These are phyloP conservation scores for Lactifluus piperatus DNA, from an alignment of 768 basidiomycete species.

Conservation along the genomic window DNA sequence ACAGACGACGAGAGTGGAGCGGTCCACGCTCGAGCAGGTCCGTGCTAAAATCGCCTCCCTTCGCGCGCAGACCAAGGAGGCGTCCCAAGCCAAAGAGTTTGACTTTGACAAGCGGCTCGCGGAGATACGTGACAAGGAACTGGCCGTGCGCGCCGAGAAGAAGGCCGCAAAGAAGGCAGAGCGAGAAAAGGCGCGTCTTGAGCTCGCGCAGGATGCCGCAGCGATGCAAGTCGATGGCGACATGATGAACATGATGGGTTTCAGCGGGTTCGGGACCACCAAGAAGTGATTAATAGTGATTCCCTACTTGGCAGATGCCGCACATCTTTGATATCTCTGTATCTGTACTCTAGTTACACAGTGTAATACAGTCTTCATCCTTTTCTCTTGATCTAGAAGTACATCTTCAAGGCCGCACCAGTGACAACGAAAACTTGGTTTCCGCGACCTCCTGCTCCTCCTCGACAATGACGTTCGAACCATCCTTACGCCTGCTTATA, in stretches of 20 bases:
- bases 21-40: conserved; percentile 90
- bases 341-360: conserved; percentile 26
- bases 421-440: conserved; percentile 61
- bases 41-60: conserved; percentile 81
- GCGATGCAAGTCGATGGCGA: conserved; percentile 39
- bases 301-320: background rate
- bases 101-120: conserved; percentile 89
- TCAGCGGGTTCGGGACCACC: conserved; percentile 80
- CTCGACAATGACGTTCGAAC: conserved; percentile 51
- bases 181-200: conserved; percentile 61
- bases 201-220: conserved; percentile 44
- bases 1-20: conserved; percentile 87
- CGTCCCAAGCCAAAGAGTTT: conserved; percentile 77
- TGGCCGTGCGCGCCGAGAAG: conserved; percentile 55
- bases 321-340: conserved; percentile 19
- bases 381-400: background rate
- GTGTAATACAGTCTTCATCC: conserved; percentile 25
- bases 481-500: conserved; percentile 42
- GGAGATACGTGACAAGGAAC: conserved; percentile 71
- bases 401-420: conserved; percentile 42
- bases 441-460: conserved; percentile 86
- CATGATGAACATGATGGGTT: conserved; percentile 84
- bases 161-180: conserved; percentile 75
- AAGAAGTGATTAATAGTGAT: conserved; percentile 47
- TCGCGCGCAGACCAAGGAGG: conserved; percentile 79